Conservation (phyloP, 2,329 filamentous ascomycete species). For the Falciphora oryzae region DNA sequence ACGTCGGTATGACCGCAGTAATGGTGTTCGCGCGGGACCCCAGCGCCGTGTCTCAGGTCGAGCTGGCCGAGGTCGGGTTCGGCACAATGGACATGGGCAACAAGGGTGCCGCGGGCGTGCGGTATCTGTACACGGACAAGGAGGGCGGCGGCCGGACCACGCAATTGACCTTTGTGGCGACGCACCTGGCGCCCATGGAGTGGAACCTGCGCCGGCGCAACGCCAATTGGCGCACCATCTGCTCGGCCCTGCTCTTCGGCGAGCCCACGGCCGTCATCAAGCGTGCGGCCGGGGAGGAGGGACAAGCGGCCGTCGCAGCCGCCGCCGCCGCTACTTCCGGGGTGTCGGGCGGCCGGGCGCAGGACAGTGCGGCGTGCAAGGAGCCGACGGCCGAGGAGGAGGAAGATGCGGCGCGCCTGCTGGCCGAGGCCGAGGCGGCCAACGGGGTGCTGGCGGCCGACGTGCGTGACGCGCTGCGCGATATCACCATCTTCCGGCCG, state of each 20-base stretch:
- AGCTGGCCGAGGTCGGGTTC: conserved; percentile 77
- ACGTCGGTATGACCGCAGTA: conserved; percentile 84
- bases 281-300: conserved; percentile 7
- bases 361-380: conserved; percentile 17
- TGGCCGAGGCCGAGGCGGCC: conserved; percentile 17
- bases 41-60: conserved; percentile 55
- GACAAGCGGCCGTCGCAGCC: background rate
- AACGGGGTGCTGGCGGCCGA: conserved; percentile 13
- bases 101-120: conserved; percentile 83
- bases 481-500: conserved; percentile 67
- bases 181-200: conserved; percentile 87
- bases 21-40: conserved; percentile 73
- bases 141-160: conserved; percentile 23
- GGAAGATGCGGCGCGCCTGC: conserved; percentile 35
- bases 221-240: conserved; percentile 81
- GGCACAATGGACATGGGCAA: conserved; percentile 88
- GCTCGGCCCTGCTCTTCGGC: conserved; percentile 71
- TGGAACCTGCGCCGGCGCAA: conserved; percentile 70
- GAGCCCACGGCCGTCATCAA: conserved; percentile 38
- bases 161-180: conserved; percentile 78
- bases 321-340: background rate
- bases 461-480: conserved; percentile 33
- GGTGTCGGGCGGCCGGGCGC: conserved; percentile 12
- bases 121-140: conserved; percentile 53
- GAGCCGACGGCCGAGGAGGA: conserved; percentile 25